Evolutionary conservation across 192 early-diverging fungal genomes (phyloP), one percentile per base, ranked within the genome.

Genomic region (Podila horticola): DNA sequence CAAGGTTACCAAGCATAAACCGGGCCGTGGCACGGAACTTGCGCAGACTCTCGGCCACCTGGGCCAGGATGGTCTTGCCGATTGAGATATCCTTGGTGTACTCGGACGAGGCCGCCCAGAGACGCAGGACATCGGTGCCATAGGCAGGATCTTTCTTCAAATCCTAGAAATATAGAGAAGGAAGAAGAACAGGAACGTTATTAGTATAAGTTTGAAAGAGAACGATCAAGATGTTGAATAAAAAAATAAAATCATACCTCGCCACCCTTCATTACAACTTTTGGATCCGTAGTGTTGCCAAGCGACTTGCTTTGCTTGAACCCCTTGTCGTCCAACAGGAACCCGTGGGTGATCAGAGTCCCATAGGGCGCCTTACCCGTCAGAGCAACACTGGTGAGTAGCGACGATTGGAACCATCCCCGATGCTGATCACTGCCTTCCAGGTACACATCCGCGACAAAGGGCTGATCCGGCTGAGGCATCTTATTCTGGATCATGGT

Each of bases 111-210:
- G 75, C 71, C 10, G 62, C 82, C 70, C 82, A 83, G 2, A 83
- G 63, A 12, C 82, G 71, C 51, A 83, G 24, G 22, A 83, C 38
- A 57, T 83, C 82, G 1, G 74, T 70, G 19, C 93, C 94, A 69
- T 93, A 93, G 11, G 93, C 91, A 24, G 92, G 93, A 50, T 92
- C 83, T 59, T 88, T 88, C 65, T 85, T 82, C 72, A 86, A 68
- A 66, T 95, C 88, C 82, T 45, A 12, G 11, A 36, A 36, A 11
- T 17, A 15, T 17, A 15, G 41, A 34, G 12, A 45, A 13, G 15
- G 1, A 45, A 45, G 15, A 45, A 17, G 41, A n/a, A n/a, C 15
- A 45, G 34, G 10, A 7, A 36, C 8, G 34, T 45, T 17, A 45
- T 45, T 45, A 45, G 41, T 1, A 45, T 45, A 10, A n/a, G n/a